These are phyloP conservation scores for Phialophora chinensis DNA, from an alignment of 2,329 filamentous ascomycete species.

Conservation along the genomic window DNA sequence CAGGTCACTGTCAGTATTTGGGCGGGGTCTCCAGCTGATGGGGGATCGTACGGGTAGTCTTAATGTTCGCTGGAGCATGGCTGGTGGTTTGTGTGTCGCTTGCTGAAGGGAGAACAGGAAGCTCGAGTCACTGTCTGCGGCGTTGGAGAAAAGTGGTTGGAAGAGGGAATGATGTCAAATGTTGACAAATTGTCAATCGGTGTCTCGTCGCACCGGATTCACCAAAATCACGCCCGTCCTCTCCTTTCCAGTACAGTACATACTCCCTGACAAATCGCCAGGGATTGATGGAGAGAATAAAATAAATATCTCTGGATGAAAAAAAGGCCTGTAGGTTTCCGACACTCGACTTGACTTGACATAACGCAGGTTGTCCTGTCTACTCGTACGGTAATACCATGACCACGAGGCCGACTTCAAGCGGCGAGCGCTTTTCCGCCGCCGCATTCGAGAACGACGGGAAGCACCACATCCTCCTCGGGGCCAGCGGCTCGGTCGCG, in stretches of 20 bases:
- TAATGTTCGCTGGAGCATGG: conserved; percentile 28
- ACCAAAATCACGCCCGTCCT: not conserved
- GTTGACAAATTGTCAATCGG: conserved; percentile 33
- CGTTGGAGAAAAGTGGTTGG: conserved; percentile 27
- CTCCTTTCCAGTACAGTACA: not conserved
- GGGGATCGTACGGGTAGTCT: conserved; percentile 25
- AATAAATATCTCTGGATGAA: not conserved
- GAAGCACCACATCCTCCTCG: conserved; percentile 68
- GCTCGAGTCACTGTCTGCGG: not conserved
- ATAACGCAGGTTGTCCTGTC: not conserved
- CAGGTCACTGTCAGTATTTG: not conserved
- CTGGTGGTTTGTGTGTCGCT: not conserved
- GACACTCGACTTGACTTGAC: not conserved
- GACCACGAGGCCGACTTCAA: conserved; percentile 18
- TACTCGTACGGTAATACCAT: conserved; percentile 7
- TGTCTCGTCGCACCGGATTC: not conserved
- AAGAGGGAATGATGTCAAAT: conserved; percentile 31
- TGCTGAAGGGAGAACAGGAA: conserved; percentile 5
- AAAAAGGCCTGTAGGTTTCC: not conserved
- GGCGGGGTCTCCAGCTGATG: not conserved
- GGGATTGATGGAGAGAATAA: not conserved
- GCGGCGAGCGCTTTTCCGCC: conserved; percentile 36
- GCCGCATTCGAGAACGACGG: conserved; percentile 49
- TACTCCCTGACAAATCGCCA: not conserved
- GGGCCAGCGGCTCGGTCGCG: conserved; percentile 76